phyloP scores from a whole-genome alignment of 2,329 filamentous ascomycete species.

The Diplodia seriata region DNA sequence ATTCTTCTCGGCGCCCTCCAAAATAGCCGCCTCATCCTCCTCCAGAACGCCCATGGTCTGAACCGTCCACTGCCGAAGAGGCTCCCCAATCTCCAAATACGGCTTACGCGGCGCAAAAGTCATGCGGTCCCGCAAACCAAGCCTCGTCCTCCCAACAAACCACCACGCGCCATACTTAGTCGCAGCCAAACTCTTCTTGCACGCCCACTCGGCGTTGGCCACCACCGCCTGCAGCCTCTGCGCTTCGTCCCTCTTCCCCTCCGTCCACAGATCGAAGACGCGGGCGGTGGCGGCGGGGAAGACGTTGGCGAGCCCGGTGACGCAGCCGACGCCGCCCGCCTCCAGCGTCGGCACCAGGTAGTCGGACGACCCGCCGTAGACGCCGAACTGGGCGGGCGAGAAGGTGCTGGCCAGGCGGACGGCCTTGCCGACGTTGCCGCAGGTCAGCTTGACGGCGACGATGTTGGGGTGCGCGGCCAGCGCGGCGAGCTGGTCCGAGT shows the following conservation, averaged over 20 bases:
- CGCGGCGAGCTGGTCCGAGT: slow-evolving; percentile 65
- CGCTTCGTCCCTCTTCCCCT: slow-evolving; percentile 50
- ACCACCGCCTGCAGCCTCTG: slow-evolving; percentile 52
- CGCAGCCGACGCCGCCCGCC: slow-evolving; percentile 58
- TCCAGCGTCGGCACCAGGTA: slow-evolving; percentile 63
- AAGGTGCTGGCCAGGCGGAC: slow-evolving; percentile 62
- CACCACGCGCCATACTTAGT: slow-evolving; percentile 58
- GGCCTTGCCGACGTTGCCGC: slow-evolving; percentile 67
- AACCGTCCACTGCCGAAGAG: slow-evolving; percentile 53
- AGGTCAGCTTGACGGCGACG: slow-evolving; percentile 71
- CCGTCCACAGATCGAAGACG: slow-evolving; percentile 53
- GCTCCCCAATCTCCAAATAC: slow-evolving; percentile 50
- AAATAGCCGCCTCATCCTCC: slow-evolving; percentile 32
- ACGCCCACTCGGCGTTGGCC: slow-evolving; percentile 59
- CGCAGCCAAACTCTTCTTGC: slow-evolving; percentile 57
- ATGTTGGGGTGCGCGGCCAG: slow-evolving; percentile 64
- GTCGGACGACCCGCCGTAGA: slow-evolving; percentile 72
- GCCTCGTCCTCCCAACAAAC: slow-evolving; percentile 47
- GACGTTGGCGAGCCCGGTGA: slow-evolving; percentile 57
- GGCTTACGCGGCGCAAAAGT: slow-evolving; percentile 55
- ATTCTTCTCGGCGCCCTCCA: neutral
- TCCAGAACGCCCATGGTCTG: slow-evolving; percentile 51
- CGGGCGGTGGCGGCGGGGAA: slow-evolving; percentile 44
- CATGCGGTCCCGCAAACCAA: slow-evolving; percentile 48
- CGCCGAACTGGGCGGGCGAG: slow-evolving; percentile 63